phyloP scores from a whole-genome alignment of 2,329 filamentous ascomycete genomes.

The Ophiostoma sp. region DNA sequence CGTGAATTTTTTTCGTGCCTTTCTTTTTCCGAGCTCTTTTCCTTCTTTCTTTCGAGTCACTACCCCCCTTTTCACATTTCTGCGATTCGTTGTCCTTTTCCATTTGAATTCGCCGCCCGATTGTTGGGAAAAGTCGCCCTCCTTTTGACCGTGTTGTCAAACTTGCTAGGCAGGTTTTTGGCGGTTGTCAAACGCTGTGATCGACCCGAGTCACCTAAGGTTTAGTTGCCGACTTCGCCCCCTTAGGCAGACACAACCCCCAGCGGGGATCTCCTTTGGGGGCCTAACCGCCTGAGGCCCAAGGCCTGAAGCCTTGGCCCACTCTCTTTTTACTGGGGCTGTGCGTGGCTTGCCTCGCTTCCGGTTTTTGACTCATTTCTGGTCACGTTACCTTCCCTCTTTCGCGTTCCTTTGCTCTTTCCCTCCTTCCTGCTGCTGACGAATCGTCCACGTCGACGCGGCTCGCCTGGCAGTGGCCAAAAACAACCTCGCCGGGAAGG shows the following conservation, averaged over 20 bases:
- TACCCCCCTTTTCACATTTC: background rate
- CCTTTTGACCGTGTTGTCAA: constrained; percentile 1
- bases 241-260: constrained; percentile 21
- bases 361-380: background rate
- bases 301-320: constrained; percentile 3
- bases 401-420: background rate
- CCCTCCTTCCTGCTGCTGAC: constrained; percentile 3
- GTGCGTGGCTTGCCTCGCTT: constrained; percentile 7
- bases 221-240: constrained; percentile 11
- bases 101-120: background rate
- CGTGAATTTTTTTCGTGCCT: background rate
- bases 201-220: background rate
- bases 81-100: background rate
- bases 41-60: background rate
- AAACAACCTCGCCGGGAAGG: background rate
- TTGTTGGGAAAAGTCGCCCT: background rate
- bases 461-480: background rate
- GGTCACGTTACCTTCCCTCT: constrained; percentile 5
- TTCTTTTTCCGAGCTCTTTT: background rate
- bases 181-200: background rate
- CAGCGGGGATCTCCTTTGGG: background rate
- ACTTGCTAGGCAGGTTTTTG: constrained; percentile 13
- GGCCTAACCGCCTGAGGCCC: background rate
- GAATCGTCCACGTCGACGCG: background rate
- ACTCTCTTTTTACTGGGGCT: background rate